A percentile compares a stretch with the other conserved stretches of the same genome.
Evolutionary conservation across 352 stramenopile species (phyloP).

Genomic region (Pelagophyceae sp.): DNA sequence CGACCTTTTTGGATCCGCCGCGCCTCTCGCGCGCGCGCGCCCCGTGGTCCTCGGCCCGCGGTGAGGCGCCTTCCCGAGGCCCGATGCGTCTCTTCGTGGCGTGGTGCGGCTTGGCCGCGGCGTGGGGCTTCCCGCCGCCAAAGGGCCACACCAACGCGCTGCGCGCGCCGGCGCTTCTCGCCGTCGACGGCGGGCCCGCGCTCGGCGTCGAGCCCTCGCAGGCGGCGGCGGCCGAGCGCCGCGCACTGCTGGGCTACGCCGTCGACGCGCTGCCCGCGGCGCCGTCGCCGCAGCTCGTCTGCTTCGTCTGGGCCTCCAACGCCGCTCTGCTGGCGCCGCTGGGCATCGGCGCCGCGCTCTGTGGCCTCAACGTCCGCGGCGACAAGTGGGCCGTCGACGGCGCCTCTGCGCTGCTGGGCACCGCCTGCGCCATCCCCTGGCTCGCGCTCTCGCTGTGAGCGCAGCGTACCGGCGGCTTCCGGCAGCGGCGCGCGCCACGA

Average conservation of each 20-base stretch:
- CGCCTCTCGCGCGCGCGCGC: too few relatives aligned
- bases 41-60: too few relatives aligned
- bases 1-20: too few relatives aligned
- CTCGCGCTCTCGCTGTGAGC: neutral
- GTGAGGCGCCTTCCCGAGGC: too few relatives aligned
- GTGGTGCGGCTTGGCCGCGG: too few relatives aligned
- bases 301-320: slow-evolving; percentile 13
- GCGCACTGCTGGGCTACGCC: neutral
- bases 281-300: slow-evolving; percentile 1
- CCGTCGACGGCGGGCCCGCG: neutral
- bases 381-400: neutral
- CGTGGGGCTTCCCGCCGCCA: too few relatives aligned
- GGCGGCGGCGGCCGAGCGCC: neutral
- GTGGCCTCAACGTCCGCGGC: neutral
- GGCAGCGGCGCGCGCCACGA: too few relatives aligned
- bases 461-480: too few relatives aligned
- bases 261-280: neutral
- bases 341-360: neutral
- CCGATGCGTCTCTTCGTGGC: too few relatives aligned
- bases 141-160: too few relatives aligned
- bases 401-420: neutral
- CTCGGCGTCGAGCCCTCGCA: neutral
- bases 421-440: neutral
- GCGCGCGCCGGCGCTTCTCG: too few relatives aligned
- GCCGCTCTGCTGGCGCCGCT: neutral